Percentiles rank a stretch among this genome's conserved stretches.
These are phyloP conservation scores for Collybia nuda DNA, from an alignment of 768 basidiomycete species.

Conservation along the genomic window DNA sequence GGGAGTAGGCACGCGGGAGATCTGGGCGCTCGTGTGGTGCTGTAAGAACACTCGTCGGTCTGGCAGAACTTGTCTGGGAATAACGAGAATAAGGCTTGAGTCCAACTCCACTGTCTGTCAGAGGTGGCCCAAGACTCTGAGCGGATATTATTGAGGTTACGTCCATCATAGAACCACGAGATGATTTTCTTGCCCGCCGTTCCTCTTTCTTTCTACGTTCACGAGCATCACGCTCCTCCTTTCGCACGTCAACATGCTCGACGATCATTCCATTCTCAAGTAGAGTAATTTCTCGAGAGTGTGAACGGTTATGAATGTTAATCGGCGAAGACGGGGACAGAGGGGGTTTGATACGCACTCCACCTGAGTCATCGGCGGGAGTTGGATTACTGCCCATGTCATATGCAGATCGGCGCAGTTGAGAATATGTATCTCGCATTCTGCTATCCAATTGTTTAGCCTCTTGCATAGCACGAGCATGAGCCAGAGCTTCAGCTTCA, in stretches of 20 bases:
- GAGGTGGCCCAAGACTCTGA: constrained; percentile 48
- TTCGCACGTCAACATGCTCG: constrained; percentile 82
- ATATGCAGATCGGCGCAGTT: constrained; percentile 77
- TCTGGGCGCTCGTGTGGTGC: constrained; percentile 60
- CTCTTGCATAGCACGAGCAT: constrained; percentile 76
- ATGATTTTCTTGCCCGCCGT: constrained; percentile 70
- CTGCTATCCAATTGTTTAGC: constrained; percentile 71
- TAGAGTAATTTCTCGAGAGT: constrained; percentile 74
- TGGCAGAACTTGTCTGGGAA: constrained; percentile 47
- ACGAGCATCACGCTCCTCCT: constrained; percentile 73
- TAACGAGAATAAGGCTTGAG: constrained; percentile 61
- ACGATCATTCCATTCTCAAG: constrained; percentile 89
- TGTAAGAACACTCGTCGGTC: constrained; percentile 64
- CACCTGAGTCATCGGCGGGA: constrained; percentile 56
- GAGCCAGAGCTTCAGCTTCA: constrained; percentile 80
- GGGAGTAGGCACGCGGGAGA: constrained; percentile 68
- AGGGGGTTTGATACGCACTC: constrained; percentile 72
- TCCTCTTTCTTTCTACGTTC: constrained; percentile 72
- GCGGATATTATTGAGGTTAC: constrained; percentile 73
- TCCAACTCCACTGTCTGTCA: constrained; percentile 58
- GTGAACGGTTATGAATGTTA: constrained; percentile 43
- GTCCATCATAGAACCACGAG: constrained; percentile 68
- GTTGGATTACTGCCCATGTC: constrained; percentile 53
- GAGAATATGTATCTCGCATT: constrained; percentile 79
- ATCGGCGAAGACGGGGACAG: constrained; percentile 40